Conservation (phyloP, 495 filamentous ascomycete species). For the Penicillium paradoxum region DNA sequence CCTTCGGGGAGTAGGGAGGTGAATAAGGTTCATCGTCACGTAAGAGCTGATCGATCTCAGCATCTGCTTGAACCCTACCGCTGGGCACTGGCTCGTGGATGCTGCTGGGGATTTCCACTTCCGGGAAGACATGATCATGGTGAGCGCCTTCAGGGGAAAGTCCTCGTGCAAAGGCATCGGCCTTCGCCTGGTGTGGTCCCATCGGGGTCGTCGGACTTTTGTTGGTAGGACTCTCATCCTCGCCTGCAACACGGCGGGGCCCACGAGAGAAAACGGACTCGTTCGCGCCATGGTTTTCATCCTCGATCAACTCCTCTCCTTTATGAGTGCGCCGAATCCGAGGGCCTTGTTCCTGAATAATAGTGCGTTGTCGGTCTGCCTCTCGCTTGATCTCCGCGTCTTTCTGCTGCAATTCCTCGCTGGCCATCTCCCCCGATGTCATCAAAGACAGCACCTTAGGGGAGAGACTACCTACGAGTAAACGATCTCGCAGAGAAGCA, state of each 20-base stretch:
- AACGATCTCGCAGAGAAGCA: constrained; percentile 64
- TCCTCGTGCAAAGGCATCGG: constrained; percentile 21
- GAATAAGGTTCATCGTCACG: constrained; percentile 82
- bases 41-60: constrained; percentile 86
- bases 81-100: constrained; percentile 39
- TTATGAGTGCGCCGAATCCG: constrained; percentile 90
- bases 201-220: constrained; percentile 34
- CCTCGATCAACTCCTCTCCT: constrained; percentile 84
- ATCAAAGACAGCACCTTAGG: constrained; percentile 73
- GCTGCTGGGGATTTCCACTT: constrained; percentile 39
- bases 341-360: constrained; percentile 76
- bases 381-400: constrained; percentile 69
- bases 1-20: constrained; percentile 78
- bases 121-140: constrained; percentile 43
- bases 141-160: constrained; percentile 34
- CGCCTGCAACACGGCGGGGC: constrained; percentile 33
- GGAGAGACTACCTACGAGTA: constrained; percentile 65
- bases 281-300: constrained; percentile 47
- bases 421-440: constrained; percentile 83
- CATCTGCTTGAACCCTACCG: constrained; percentile 58
- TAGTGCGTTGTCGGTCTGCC: constrained; percentile 81
- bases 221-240: constrained; percentile 34
- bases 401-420: constrained; percentile 78
- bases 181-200: constrained; percentile 21
- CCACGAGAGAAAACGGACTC: constrained; percentile 48